phyloP scores from a whole-genome alignment of 2,329 filamentous ascomycete genomes.

The Sordariomycetes sp. region DNA sequence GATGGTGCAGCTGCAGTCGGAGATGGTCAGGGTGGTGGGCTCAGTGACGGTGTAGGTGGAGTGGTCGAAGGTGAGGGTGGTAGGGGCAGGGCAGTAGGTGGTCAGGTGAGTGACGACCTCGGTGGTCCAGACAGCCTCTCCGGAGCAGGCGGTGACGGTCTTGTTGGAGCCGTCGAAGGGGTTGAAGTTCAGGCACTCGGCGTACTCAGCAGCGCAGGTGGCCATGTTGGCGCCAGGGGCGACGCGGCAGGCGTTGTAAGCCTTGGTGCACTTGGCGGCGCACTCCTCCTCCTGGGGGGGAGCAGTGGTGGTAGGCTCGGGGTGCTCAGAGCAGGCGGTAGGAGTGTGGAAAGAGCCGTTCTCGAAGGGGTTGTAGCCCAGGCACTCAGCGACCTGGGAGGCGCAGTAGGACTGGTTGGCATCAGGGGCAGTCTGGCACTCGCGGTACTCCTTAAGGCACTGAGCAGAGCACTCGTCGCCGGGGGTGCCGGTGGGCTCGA shows the following conservation, averaged over 20 bases:
- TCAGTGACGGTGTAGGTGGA: constrained; percentile 62
- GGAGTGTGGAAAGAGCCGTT: constrained; percentile 12
- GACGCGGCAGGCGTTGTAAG: constrained; percentile 10
- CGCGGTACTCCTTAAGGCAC: constrained; percentile 1
- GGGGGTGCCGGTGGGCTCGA: constrained; percentile 36
- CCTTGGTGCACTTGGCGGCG: constrained; percentile 8
- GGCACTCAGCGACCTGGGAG: constrained; percentile 9
- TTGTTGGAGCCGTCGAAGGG: constrained; percentile 8
- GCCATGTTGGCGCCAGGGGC: constrained; percentile 12
- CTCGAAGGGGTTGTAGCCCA: constrained; percentile 18
- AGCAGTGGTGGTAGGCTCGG: not conserved
- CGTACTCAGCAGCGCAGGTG: constrained; percentile 13
- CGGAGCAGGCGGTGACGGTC: constrained; percentile 24
- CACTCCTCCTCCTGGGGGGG: constrained; percentile 6
- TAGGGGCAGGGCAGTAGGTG: constrained; percentile 65
- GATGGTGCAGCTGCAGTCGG: constrained; percentile 63
- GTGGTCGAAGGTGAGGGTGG: constrained; percentile 52
- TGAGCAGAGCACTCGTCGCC: constrained; percentile 15
- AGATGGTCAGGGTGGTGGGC: constrained; percentile 62
- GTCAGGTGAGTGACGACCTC: constrained; percentile 57
- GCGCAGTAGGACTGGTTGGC: constrained; percentile 15
- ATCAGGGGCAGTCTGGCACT: constrained; percentile 16
- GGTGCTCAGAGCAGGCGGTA: not conserved
- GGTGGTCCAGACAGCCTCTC: constrained; percentile 49
- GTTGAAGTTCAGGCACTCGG: constrained; percentile 15